phyloP scores from a whole-genome alignment of 106 monocot species.

The Dendrobium nobile region DNA sequence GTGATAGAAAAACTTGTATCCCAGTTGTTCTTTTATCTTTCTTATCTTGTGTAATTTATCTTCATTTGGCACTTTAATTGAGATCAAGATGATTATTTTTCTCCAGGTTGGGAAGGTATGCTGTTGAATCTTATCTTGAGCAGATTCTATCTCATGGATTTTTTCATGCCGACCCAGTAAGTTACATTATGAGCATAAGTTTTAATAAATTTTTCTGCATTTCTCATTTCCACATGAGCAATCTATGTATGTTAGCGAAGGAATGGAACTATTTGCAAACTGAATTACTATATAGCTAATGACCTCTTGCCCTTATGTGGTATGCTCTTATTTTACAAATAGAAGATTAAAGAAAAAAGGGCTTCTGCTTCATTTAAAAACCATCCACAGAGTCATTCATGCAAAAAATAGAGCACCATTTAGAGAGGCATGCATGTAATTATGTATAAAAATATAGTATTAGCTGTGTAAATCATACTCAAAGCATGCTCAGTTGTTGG shows the following conservation, averaged over 20 bases:
- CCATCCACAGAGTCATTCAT: not conserved
- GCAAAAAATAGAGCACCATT: not conserved
- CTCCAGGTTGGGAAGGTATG: slow-evolving; percentile 86
- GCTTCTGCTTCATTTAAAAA: not conserved
- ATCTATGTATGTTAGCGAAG: not conserved
- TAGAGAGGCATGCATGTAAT: not conserved
- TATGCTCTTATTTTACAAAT: not conserved
- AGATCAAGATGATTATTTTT: not conserved
- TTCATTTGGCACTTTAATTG: not conserved
- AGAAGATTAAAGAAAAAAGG: not conserved
- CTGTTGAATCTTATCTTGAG: slow-evolving; percentile 96
- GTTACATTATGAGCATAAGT: slow-evolving; percentile 12
- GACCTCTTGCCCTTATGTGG: not conserved
- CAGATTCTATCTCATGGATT: slow-evolving; percentile 99
- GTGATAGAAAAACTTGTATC: not conserved
- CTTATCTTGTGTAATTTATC: not conserved
- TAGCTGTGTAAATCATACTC: not conserved
- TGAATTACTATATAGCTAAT: not conserved
- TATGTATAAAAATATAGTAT: not conserved
- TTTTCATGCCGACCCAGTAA: slow-evolving; percentile 98
- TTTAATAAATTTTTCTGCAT: not conserved
- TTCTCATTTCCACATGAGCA: not conserved
- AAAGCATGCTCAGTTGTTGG: not conserved
- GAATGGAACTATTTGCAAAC: not conserved
- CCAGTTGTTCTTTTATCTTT: not conserved